A percentile compares a stretch with the other conserved stretches of the same genome.
These are phyloP conservation scores for Ustilago cynodontis DNA, from an alignment of 1,284 basidiomycete genomes.

Conservation along the genomic window DNA sequence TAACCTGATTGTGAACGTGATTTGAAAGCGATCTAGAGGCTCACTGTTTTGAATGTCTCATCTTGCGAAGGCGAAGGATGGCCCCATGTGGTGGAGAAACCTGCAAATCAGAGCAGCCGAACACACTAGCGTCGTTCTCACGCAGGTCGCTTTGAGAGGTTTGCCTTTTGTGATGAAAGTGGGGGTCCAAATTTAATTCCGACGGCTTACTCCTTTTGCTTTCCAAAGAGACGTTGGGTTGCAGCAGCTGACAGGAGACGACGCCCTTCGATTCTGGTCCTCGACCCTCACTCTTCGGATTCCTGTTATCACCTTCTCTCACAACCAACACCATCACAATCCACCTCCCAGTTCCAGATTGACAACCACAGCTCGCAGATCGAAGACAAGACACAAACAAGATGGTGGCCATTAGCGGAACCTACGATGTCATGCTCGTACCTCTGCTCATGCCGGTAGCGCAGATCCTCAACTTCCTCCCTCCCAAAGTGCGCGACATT, in stretches of 20 bases:
- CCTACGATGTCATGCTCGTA: slow-evolving; percentile 53
- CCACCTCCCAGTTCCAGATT: neutral
- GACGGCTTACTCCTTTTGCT: slow-evolving; percentile 4
- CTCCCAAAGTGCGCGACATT: slow-evolving; percentile 39
- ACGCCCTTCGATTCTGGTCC: neutral
- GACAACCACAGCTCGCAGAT: neutral
- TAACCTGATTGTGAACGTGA: neutral
- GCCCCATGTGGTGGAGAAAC: neutral
- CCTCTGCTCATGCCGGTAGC: slow-evolving; percentile 41
- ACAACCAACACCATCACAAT: neutral
- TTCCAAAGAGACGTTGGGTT: neutral
- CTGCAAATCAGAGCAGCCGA: neutral
- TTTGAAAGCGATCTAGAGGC: neutral
- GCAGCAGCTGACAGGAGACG: slow-evolving; percentile 6
- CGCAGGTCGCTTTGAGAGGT: neutral
- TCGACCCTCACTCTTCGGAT: no score
- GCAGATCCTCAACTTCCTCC: slow-evolving; percentile 47
- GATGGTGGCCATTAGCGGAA: slow-evolving; percentile 51
- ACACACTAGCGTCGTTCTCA: slow-evolving; percentile 1
- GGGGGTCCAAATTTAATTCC: slow-evolving; percentile 1
- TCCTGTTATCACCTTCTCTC: neutral
- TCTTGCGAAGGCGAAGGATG: neutral
- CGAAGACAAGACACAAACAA: slow-evolving; percentile 2
- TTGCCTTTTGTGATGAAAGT: no score
- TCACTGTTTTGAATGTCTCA: neutral